These are phyloP conservation scores for Oenanthe javanica DNA, from an alignment of 140 eudicot species.

Conservation along the genomic window DNA sequence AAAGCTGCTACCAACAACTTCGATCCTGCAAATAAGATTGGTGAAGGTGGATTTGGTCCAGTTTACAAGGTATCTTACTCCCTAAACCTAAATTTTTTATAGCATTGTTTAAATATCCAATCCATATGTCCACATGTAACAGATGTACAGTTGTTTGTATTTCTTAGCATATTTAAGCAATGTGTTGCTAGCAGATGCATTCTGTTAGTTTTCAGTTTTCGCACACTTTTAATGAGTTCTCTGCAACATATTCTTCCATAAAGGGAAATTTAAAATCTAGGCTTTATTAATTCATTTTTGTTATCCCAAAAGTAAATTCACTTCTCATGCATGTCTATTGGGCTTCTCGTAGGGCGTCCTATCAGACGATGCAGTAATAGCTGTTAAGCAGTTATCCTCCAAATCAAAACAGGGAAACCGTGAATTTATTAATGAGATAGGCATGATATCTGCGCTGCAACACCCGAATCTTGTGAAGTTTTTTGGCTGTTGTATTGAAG, in stretches of 20 bases:
- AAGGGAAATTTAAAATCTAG: neutral
- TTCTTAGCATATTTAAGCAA: neutral
- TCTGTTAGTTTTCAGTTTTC: no score
- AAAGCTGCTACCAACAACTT: slow-evolving; percentile 75
- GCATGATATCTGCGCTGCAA: slow-evolving; percentile 93
- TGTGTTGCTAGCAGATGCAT: neutral
- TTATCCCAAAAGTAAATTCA: neutral
- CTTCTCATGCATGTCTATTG: neutral
- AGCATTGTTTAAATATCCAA: neutral
- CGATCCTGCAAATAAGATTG: slow-evolving; percentile 63
- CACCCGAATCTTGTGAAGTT: slow-evolving; percentile 76
- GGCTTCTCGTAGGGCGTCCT: slow-evolving; percentile 53
- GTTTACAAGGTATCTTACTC: slow-evolving; percentile 61
- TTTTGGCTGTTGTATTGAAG: slow-evolving; percentile 61
- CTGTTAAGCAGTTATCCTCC: slow-evolving; percentile 85
- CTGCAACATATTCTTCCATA: neutral
- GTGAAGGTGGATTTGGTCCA: slow-evolving; percentile 96
- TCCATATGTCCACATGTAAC: neutral
- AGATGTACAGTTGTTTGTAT: neutral
- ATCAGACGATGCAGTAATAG: slow-evolving; percentile 67
- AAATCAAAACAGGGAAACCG: slow-evolving; percentile 74
- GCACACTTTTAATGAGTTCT: no score
- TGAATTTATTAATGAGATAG: slow-evolving; percentile 38
- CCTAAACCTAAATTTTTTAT: neutral
- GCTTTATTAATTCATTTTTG: neutral